Percentiles rank a stretch among this genome's conserved stretches.
Conservation (phyloP, 192 early-diverging fungal genomes). For the Coemansia sp. region DNA sequence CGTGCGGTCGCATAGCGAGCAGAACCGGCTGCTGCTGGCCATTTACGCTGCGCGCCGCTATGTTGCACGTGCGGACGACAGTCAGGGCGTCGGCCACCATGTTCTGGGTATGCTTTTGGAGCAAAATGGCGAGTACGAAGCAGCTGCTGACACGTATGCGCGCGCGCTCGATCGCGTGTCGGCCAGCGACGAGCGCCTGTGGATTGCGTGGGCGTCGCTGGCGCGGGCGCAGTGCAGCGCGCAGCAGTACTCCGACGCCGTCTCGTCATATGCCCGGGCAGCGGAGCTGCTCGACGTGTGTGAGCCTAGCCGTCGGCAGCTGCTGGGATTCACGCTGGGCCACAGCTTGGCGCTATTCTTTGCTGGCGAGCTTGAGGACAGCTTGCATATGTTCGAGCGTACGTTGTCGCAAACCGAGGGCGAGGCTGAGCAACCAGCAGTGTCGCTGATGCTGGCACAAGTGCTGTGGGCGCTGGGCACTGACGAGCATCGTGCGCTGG, state of each 20-base stretch:
- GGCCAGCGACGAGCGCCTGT: slow-evolving; percentile 28
- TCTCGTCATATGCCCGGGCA: slow-evolving; percentile 51
- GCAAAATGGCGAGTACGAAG: slow-evolving; percentile 61
- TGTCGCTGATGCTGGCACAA: slow-evolving; percentile 73
- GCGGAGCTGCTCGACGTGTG: slow-evolving; percentile 9
- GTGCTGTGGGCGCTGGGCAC: slow-evolving; percentile 87
- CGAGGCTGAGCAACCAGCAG: slow-evolving; percentile 55
- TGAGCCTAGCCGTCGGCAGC: background rate
- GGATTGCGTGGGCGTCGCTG: slow-evolving; percentile 57
- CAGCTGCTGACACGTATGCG: slow-evolving; percentile 63
- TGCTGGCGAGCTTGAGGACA: slow-evolving; percentile 58
- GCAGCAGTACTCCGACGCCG: slow-evolving; percentile 57
- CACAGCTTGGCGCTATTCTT: slow-evolving; percentile 77
- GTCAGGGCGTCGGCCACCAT: slow-evolving; percentile 13
- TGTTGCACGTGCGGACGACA: slow-evolving; percentile 26
- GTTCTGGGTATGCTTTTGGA: slow-evolving; percentile 76
- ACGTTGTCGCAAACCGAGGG: slow-evolving; percentile 54
- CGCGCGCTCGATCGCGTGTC: slow-evolving; percentile 26
- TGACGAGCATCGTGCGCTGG: slow-evolving; percentile 68
- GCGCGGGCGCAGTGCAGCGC: slow-evolving; percentile 65
- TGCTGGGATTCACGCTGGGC: slow-evolving; percentile 44
- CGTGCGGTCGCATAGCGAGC: slow-evolving; percentile 29
- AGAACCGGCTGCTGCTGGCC: slow-evolving; percentile 32
- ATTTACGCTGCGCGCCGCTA: slow-evolving; percentile 35
- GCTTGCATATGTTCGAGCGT: slow-evolving; percentile 68